A percentile compares a stretch with the other conserved stretches of the same genome.
These are phyloP conservation scores for Lumnitzera littorea DNA, from an alignment of 345 rosid genomes.

Conservation along the genomic window DNA sequence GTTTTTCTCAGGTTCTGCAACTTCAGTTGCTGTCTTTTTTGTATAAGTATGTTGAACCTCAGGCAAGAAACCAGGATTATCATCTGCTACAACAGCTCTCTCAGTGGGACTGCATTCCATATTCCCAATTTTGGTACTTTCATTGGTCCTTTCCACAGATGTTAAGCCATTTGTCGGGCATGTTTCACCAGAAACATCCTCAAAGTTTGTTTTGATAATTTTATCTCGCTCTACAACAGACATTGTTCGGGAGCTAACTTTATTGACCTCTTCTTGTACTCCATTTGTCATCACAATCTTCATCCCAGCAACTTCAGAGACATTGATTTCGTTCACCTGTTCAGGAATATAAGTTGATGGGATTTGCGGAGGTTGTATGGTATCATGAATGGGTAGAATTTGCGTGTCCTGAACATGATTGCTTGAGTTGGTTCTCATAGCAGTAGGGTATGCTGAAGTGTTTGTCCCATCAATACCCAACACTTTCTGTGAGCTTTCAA, in stretches of 20 bases:
- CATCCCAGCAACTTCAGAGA: slow-evolving; percentile 24
- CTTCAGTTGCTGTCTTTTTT: no score
- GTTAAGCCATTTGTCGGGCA: no score
- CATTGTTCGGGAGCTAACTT: no score
- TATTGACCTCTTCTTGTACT: slow-evolving; percentile 25
- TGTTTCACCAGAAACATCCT: no score
- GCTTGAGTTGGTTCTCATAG: slow-evolving; percentile 20
- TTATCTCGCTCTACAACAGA: no score
- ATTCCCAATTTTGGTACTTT: slow-evolving; percentile 15
- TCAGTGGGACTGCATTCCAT: no score
- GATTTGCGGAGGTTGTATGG: slow-evolving; percentile 17
- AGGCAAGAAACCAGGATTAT: no score
- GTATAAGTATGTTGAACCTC: no score
- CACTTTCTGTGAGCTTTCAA: slow-evolving; percentile 41
- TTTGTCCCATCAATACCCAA: slow-evolving; percentile 45
- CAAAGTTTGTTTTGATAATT: no score
- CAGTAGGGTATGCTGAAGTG: slow-evolving; percentile 33
- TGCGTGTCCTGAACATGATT: slow-evolving; percentile 26
- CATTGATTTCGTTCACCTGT: slow-evolving; percentile 9
- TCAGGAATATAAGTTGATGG: slow-evolving; percentile 12
- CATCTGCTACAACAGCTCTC: no score
- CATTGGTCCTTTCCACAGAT: no score
- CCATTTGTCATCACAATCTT: slow-evolving; percentile 18
- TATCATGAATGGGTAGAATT: slow-evolving; percentile 23
- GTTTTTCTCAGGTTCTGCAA: no score